Base-by-base conservation (phyloP, 768 basidiomycete genomes). In the Terana coerulea region DNA sequence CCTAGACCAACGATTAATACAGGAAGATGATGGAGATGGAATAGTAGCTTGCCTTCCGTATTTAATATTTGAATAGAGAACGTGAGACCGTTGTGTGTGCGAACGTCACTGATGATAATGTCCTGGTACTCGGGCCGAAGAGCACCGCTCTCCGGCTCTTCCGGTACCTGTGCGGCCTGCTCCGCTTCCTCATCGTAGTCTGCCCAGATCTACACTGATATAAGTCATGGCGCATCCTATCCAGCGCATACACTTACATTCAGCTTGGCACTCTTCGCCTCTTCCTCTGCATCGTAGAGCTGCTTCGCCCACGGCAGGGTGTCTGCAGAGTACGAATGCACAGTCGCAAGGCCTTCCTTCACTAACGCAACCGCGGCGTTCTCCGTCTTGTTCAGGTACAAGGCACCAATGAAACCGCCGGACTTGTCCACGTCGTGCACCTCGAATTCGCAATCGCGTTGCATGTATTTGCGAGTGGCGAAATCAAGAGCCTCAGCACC, bases 61-160 rank as follows among this genome's bases (percentile, higher is more conserved):
- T 95, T 92, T 17, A 98, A 78, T 42, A 95, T 77, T 67, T 99
- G 95, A 9, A 99, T 87, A 8, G 94, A 95, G 71, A 99, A 98
- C 34, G 69, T 75, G 64, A 98, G 88, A 24, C 83, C 86, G 48
- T 83, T 83, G 50, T 71, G 74, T 8, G 79, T 75, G 48, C 90
- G 82, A 36, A 95, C 79, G 64, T 97, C 91, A 54, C 91, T 94
- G 57, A 98, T 78, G 64, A 95, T 90, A 55, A 98, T 79, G 64
- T 99, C 95, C 37, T 94, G 74, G 63, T 97, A 98, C 64, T 97
- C 90, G 9, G 88, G 69, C 59, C 88, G 87, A 35, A 92, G 72
- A 33, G 84, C 72, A 3, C 70, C 74, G n/a, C 64, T 61, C 45
- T 75, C 74, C 29, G 67, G 72, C 26, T 80, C 78, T 14, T 70